Percentiles rank a stretch among this genome's conserved stretches.
Evolutionary conservation across 1,139 yeast species (phyloP).

Genomic region (Hemisphaericaspora xylofermentans): DNA sequence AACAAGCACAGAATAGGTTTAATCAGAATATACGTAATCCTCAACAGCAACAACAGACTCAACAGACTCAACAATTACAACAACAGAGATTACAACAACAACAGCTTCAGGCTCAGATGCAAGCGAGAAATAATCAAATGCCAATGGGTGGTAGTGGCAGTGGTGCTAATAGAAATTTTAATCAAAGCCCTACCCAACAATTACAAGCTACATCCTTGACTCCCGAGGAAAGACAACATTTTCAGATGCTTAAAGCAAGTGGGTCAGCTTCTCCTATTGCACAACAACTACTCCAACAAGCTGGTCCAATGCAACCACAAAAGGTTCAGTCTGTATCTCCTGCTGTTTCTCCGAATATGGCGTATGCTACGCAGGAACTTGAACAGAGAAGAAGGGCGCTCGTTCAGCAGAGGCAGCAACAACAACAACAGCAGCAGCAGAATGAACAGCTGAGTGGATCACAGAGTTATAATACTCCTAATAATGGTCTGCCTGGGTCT

Average conservation of each 20-base stretch:
- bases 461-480: conserved; percentile 3
- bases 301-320: conserved; percentile 23
- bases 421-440: conserved; percentile 6
- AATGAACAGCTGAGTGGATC: conserved; percentile 4
- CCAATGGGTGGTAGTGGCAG: conserved; percentile 3
- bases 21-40: conserved; percentile 11
- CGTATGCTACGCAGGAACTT: conserved; percentile 22
- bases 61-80: conserved; percentile 21
- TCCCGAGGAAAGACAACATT: conserved; percentile 38
- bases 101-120: conserved; percentile 3
- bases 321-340: conserved; percentile 18
- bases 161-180: conserved; percentile 2
- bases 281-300: conserved; percentile 32
- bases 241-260: conserved; percentile 38
- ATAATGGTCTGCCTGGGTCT: conserved; percentile 5
- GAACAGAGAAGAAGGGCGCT: conserved; percentile 6
- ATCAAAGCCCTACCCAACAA: conserved; percentile 7
- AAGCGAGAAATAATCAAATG: conserved; percentile 6
- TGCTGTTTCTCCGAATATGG: conserved; percentile 19
- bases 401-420: conserved; percentile 8
- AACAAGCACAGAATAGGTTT: conserved; percentile 14
- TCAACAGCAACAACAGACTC: conserved; percentile 19
- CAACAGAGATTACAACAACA: conserved; percentile 8
- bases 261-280: conserved; percentile 19
- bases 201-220: conserved; percentile 32